Evolutionary conservation across 495 filamentous ascomycete genomes (phyloP), one percentile per base, ranked within the genome.

Genomic region (Xylaria bambusicola): DNA sequence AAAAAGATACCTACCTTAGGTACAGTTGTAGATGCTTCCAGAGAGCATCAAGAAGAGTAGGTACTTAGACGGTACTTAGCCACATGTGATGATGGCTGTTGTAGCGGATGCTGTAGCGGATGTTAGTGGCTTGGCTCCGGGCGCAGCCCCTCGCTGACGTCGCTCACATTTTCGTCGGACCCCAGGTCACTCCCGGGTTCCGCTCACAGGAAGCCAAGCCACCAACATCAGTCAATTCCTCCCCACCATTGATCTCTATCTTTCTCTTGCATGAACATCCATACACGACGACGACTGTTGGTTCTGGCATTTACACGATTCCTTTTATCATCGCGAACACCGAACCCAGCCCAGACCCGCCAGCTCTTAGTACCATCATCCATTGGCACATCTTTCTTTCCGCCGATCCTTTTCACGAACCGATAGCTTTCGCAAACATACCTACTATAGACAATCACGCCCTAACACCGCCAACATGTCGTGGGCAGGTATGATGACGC

Each of bases 401-500:
- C 7, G 36, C 12, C 36, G 7, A 38, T 38, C 36, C 36, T 38
- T 15, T 8, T 38, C 15, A 10, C 6, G 7, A 9, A 10, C 6
- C 36, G 36, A 9, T 3, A 9, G 36, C 36, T 15, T 38, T 15
- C 3, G 6, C 36, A 3, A 38, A 38, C 13, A 38, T 38, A n/a
- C 36, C 36, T 38, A 38, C 47, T n/a, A 51, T 35, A 51, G 3
- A 44, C 23, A 50, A 29, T 42, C 56, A 52, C 40, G 17, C 42
- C 26, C 20, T 46, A 58, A 69, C 36, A 58, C 61, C 67, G 71
- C 73, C 64, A 78, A 58, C 65, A 85, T 85, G 82, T 85, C 82
- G 67, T 85, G 82, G 82, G 80, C 82, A 67, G 82, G 82, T 84
- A 75, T 64, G 73, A 52, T 61, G 52, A 53, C 59, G 27, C 38